These are phyloP conservation scores for Insectozyma bohioensis DNA, from an alignment of 1,139 yeast genomes.

Conservation along the genomic window DNA sequence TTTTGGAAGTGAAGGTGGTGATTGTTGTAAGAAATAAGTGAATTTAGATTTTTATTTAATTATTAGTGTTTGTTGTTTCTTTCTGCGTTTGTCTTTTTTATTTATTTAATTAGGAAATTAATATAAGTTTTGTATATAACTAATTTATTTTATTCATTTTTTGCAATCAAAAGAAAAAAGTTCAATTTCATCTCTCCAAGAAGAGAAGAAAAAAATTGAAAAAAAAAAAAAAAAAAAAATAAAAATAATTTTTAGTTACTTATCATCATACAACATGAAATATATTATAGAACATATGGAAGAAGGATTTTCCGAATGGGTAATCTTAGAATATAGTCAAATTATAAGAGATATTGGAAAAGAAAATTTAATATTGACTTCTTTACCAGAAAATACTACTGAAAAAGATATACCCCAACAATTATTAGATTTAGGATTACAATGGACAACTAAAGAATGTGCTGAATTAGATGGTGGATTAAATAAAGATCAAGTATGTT, in stretches of 20 bases:
- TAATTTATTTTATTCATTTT: too few relatives aligned
- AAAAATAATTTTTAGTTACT: not conserved
- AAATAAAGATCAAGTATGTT: constrained; percentile 57
- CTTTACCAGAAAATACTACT: constrained; percentile 66
- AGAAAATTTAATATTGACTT: constrained; percentile 72
- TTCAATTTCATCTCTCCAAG: too few relatives aligned
- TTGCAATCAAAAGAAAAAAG: too few relatives aligned
- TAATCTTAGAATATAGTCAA: constrained; percentile 77
- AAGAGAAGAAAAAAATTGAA: constrained; percentile 1
- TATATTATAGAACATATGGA: constrained; percentile 98
- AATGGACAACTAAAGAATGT: constrained; percentile 81
- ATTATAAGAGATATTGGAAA: constrained; percentile 81
- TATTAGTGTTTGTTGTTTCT: constrained; percentile 1
- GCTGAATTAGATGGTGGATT: constrained; percentile 39
- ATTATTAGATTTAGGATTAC: constrained; percentile 62
- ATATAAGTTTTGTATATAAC: too few relatives aligned
- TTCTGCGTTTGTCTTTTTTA: constrained; percentile 1
- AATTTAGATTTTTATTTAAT: not conserved
- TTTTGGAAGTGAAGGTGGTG: constrained; percentile 16
- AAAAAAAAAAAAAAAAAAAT: not conserved
- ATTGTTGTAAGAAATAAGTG: constrained; percentile 21
- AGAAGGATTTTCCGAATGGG: constrained; percentile 96
- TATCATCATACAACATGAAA: constrained; percentile 50
- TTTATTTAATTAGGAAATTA: too few relatives aligned
- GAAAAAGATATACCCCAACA: constrained; percentile 63